Evolutionary conservation across 495 filamentous ascomycete species (phyloP).

Genomic region (Daldinia vernicosa): DNA sequence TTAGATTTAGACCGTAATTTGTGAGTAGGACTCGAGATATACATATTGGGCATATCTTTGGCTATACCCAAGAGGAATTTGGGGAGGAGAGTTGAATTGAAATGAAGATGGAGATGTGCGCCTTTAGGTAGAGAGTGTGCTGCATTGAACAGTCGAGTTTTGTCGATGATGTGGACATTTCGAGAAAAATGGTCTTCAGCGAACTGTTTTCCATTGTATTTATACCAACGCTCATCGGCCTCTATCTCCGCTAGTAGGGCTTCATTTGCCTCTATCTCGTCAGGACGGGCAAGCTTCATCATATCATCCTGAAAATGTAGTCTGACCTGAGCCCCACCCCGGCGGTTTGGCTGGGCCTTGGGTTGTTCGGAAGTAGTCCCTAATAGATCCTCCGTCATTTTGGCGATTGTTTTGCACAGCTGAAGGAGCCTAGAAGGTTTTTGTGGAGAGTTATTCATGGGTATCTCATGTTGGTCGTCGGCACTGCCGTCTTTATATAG

Average conservation of each 20-base stretch:
- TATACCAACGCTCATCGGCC: constrained; percentile 46
- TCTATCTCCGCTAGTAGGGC: constrained; percentile 47
- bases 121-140: constrained; percentile 61
- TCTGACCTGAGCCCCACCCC: constrained; percentile 1
- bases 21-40: constrained; percentile 57
- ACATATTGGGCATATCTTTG: constrained; percentile 61
- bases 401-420: constrained; percentile 20
- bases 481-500: constrained; percentile 34
- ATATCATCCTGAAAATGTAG: constrained; percentile 40
- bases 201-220: constrained; percentile 45
- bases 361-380: constrained; percentile 2
- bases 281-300: constrained; percentile 20
- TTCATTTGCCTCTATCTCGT: constrained; percentile 44
- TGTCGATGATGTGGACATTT: constrained; percentile 57
- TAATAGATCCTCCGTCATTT: constrained; percentile 14
- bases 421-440: constrained; percentile 7
- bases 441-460: constrained; percentile 3
- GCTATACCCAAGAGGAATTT: constrained; percentile 60
- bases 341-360: neutral
- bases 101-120: constrained; percentile 65
- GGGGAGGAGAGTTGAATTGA: constrained; percentile 63
- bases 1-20: constrained; percentile 42
- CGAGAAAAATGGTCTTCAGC: constrained; percentile 57
- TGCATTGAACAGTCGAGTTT: constrained; percentile 54
- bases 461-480: constrained; percentile 29